Base-by-base conservation (phyloP, 495 filamentous ascomycete genomes). In the Lepidopterella palustris region DNA sequence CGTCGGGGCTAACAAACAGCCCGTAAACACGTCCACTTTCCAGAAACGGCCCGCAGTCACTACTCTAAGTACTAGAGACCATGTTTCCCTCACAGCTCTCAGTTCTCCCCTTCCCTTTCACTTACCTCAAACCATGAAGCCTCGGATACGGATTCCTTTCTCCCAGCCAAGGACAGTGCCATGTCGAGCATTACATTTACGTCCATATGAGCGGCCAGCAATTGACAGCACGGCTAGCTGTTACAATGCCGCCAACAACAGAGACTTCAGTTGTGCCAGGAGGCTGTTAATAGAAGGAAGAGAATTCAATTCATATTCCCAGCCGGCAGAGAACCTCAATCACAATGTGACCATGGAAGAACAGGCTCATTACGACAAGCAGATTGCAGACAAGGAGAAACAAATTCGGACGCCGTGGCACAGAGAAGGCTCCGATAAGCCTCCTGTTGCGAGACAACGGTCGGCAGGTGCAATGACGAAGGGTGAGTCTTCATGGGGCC, bases 321-420 rank as follows among this genome's bases (percentile, higher is more conserved):
- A 56, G 15, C 68, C 68, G 11, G 71, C 73, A 11, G 59, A 59
- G 15, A 60, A 72, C 3, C 59, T 76, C 3, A 66, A 67, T 51
- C 66, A 74, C 18, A 63, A 76, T 49, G 62, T 74, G 8, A 67
- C 66, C 9, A 32, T 69, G 55, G 72, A 69, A 39, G 73, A 75
- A 47, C 68, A 71, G 63, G 62, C 60, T 48, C 70, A 77, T 32
- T 71, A 76, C 49, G 70, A 75, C 9, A 63, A 65, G 29, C 62
- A 67, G 11, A 71, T 80, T 21, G 68, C 70, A 25, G 70, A 73
- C 59, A 80, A 80, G 69, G 74, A 78, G 53, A 75, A 77, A 59
- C 78, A 82, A 61, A 71, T 73, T 15, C 71, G 74, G 21, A 73
- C 78, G 18, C 88, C 87, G 66, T 89, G 87, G 88, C 84, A 87